A percentile compares a stretch with the other conserved stretches of the same genome.
Conservation (phyloP, 2,329 filamentous ascomycete species). For the Fusarium sororula region DNA sequence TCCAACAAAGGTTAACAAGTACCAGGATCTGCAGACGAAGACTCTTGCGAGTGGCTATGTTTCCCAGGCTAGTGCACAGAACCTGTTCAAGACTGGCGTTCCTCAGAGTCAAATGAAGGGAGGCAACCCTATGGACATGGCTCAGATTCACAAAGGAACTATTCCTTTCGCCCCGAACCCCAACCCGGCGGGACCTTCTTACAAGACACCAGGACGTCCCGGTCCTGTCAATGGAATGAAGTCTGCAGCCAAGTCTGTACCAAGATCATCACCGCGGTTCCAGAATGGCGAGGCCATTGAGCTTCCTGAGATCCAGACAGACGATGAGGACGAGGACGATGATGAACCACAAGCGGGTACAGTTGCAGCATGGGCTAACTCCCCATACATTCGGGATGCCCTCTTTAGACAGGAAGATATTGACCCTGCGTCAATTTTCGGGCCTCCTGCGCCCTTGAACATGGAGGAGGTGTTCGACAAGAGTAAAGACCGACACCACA, state of each 20-base stretch:
- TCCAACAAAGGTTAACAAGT: slow-evolving; percentile 46
- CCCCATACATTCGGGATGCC: slow-evolving; percentile 79
- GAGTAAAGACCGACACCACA: slow-evolving; percentile 84
- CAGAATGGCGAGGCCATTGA: slow-evolving; percentile 90
- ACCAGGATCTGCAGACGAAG: slow-evolving; percentile 68
- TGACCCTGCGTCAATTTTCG: slow-evolving; percentile 88
- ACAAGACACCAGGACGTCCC: slow-evolving; percentile 76
- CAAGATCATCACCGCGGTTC: slow-evolving; percentile 82
- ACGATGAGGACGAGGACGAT: slow-evolving; percentile 87
- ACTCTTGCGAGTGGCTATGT: slow-evolving; percentile 70
- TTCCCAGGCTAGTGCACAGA: slow-evolving; percentile 61
- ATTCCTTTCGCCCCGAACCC: slow-evolving; percentile 86
- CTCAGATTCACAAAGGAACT: slow-evolving; percentile 86
- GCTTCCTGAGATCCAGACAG: slow-evolving; percentile 93
- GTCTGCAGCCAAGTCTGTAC: slow-evolving; percentile 67
- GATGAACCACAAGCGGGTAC: slow-evolving; percentile 61
- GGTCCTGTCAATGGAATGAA: slow-evolving; percentile 55
- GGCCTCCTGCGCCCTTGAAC: slow-evolving; percentile 84
- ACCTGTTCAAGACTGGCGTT: slow-evolving; percentile 73
- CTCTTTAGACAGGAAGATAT: slow-evolving; percentile 84
- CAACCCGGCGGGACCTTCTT: slow-evolving; percentile 62
- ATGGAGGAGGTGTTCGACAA: slow-evolving; percentile 98
- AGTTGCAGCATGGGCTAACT: slow-evolving; percentile 87
- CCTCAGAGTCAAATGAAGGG: slow-evolving; percentile 72
- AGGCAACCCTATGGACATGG: slow-evolving; percentile 80